Evolutionary conservation across 441 rosid species (phyloP), one percentile per base, ranked within the genome.

Genomic region (Corymbia calophylla): DNA sequence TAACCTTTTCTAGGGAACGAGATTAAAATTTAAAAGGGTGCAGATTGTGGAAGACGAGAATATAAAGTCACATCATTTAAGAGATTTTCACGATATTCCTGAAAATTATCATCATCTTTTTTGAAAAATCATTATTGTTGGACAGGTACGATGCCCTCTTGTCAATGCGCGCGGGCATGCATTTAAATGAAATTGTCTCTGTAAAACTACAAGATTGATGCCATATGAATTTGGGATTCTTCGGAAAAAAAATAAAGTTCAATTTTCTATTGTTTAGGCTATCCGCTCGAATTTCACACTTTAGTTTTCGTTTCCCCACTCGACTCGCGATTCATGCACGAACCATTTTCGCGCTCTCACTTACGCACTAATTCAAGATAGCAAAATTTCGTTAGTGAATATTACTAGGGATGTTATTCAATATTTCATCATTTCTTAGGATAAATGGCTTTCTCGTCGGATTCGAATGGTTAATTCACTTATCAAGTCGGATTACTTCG

Each of bases 401-500:
- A 66, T 31, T 31, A 16, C 21, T 66, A 66, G 39, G 19, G 18
- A n/a, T 16, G 21, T 31, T 7, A 4, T n/a, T 16, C 21, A 2
- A 66, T 31, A 15, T 31, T 31, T 31, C 39, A 1, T 15, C 16
- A 64, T 62, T 7, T n/a, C 35, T 4, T 16, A 31, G 35, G 6
- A 31, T 31, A n/a, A 66, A 4, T 15, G 73, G 21, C 39, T 66
- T 66, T 5, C 73, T 16, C 6, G 17, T 66, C 0, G 0, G 3
- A 31, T 0, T n/a, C 6, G 0, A n/a, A 66, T n/a, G 31, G 11
- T 39, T 66, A 16, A 66, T 31, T 66, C 31, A 16, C 73, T 8
- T 66, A 5, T 16, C 11, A 7, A 31, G 10, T 16, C 6, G 0
- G 3, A 66, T 31, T 31, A 8, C 10, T 31, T 15, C 39, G 6